Evolutionary conservation across 352 stramenopile species (phyloP).

Genomic region (Aphanomyces stellatus): DNA sequence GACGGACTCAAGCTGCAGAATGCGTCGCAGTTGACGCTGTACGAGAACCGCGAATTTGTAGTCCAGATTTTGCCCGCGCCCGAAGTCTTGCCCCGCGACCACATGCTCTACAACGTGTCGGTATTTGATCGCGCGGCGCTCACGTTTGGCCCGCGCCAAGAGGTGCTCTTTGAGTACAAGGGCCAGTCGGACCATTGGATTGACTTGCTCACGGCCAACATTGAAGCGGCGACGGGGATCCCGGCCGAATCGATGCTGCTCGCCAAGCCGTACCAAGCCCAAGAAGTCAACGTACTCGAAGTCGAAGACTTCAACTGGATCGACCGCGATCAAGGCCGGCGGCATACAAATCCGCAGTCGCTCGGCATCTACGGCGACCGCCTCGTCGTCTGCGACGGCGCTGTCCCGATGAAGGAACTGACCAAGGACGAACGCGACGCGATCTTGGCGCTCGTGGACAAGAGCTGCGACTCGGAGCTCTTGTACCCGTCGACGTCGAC

Average conservation of each 20-base stretch:
- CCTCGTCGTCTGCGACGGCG: constrained; percentile 51
- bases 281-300: constrained; percentile 68
- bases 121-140: constrained; percentile 47
- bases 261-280: constrained; percentile 48
- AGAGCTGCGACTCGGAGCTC: not conserved
- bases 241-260: constrained; percentile 43
- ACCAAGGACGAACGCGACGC: constrained; percentile 29
- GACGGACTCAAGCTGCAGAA: constrained; percentile 53
- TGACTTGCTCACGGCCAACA: constrained; percentile 33
- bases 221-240: constrained; percentile 37
- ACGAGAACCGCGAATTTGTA: constrained; percentile 68
- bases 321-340: not conserved
- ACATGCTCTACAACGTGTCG: constrained; percentile 57
- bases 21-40: constrained; percentile 57
- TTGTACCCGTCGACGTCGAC: not conserved
- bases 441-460: constrained; percentile 36
- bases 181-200: not conserved
- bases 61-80: constrained; percentile 54
- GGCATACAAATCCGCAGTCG: not conserved
- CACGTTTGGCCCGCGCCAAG: not conserved
- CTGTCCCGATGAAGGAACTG: constrained; percentile 33
- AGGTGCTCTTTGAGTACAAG: constrained; percentile 39
- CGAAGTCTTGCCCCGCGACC: constrained; percentile 34
- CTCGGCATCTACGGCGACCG: constrained; percentile 27
- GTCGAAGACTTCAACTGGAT: constrained; percentile 22